phyloP scores from a whole-genome alignment of 129 eudicot genomes.

The Heracleum sosnowskyi region DNA sequence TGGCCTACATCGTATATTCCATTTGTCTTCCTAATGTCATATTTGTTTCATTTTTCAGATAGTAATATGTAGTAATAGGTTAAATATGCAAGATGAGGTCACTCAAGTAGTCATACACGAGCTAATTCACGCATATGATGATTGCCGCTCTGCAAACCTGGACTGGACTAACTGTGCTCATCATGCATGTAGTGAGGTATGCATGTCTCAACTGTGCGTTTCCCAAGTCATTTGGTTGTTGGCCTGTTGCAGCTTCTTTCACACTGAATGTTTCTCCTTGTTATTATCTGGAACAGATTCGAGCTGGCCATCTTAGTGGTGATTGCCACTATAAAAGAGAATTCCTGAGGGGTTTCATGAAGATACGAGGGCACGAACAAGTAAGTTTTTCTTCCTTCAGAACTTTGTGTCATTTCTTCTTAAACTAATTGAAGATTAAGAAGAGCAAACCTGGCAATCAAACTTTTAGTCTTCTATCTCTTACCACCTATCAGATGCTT shows the following conservation, averaged over 20 bases:
- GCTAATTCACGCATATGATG: constrained; percentile 95
- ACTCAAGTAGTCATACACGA: constrained; percentile 90
- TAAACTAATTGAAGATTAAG: neutral
- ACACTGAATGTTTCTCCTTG: constrained; percentile 7
- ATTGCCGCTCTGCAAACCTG: constrained; percentile 82
- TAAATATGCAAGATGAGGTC: constrained; percentile 75
- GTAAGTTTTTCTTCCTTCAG: constrained; percentile 31
- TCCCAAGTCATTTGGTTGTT: constrained; percentile 2
- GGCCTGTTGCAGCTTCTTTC: constrained; percentile 11
- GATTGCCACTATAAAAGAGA: constrained; percentile 93
- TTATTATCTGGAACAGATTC: constrained; percentile 41
- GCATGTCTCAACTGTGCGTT: constrained; percentile 1
- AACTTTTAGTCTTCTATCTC: neutral
- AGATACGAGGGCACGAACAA: constrained; percentile 84
- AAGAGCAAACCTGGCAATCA: neutral
- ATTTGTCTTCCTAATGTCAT: constrained; percentile 1
- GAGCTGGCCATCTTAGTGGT: constrained; percentile 96
- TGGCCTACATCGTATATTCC: neutral
- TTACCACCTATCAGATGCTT: neutral
- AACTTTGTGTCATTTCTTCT: neutral
- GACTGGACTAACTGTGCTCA: constrained; percentile 94
- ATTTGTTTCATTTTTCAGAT: constrained; percentile 31
- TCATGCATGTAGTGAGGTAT: constrained; percentile 97
- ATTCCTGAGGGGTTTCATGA: constrained; percentile 59
- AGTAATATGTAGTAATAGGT: constrained; percentile 68